These are phyloP conservation scores for Speleostelium caveatum DNA, from an alignment of 78 protist species.

Conservation along the genomic window DNA sequence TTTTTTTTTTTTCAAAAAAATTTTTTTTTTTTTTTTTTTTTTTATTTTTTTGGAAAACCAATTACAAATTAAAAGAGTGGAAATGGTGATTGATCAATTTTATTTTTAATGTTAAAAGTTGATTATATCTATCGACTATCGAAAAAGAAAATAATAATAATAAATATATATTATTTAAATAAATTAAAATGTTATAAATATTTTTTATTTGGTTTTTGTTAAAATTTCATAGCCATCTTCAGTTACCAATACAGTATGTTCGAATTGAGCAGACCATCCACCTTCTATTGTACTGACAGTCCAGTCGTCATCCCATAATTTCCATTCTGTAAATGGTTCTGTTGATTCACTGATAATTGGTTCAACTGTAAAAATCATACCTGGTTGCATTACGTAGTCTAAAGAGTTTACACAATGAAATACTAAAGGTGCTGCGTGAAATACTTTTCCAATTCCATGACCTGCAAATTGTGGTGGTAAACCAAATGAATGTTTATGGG, in stretches of 20 bases:
- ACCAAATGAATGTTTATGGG: conserved; percentile 44
- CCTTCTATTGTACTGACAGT: conserved; percentile 93
- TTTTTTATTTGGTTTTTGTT: conserved; percentile 55
- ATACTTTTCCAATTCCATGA: conserved; percentile 80
- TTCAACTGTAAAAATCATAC: conserved; percentile 96
- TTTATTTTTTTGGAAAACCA: too few species aligned
- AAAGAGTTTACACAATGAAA: conserved; percentile 42
- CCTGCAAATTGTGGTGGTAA: conserved; percentile 55
- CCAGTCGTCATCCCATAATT: conserved; percentile 97
- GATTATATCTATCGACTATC: background rate
- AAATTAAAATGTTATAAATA: background rate
- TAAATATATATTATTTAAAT: background rate
- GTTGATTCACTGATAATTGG: conserved; percentile 51
- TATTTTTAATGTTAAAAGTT: background rate
- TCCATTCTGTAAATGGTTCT: conserved; percentile 43
- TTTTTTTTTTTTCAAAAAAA: background rate
- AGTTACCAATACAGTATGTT: conserved; percentile 96
- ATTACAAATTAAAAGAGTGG: background rate
- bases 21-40: too few species aligned
- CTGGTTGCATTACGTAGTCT: conserved; percentile 90
- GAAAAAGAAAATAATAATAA: too few species aligned
- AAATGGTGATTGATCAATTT: background rate
- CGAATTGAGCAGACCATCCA: conserved; percentile 97
- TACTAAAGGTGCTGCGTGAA: conserved; percentile 52
- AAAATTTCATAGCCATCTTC: conserved; percentile 89